These are phyloP conservation scores for Cryptosporidium ubiquitum DNA, from an alignment of 169 alveolate genomes.

Conservation along the genomic window DNA sequence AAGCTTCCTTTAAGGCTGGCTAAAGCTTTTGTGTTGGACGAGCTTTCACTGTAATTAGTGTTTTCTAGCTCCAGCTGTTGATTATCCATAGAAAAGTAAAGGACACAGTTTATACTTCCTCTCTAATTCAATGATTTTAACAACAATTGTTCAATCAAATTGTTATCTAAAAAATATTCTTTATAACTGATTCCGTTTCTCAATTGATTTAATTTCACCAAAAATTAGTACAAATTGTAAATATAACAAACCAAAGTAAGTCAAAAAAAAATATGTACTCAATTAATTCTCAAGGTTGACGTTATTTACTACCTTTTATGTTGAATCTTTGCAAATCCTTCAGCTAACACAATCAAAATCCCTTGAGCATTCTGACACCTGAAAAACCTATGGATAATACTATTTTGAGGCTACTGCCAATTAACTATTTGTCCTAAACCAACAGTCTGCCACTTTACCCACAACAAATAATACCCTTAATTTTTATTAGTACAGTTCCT, in stretches of 20 bases:
- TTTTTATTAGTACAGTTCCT: conserved; percentile 11
- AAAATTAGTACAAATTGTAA: neutral
- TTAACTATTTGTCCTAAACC: conserved; percentile 27
- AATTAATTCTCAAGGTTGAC: conserved; percentile 12
- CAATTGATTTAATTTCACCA: conserved; percentile 17
- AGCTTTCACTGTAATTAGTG: conserved; percentile 62
- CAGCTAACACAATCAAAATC: conserved; percentile 21
- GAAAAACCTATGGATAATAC: conserved; percentile 1
- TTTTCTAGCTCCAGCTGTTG: conserved; percentile 34
- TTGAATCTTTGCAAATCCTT: conserved; percentile 39
- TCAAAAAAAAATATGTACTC: neutral
- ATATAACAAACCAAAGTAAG: conserved; percentile 3
- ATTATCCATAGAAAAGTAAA: conserved; percentile 47
- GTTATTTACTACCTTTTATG: neutral
- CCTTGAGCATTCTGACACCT: conserved; percentile 26
- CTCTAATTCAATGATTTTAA: neutral
- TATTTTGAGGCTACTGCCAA: conserved; percentile 27
- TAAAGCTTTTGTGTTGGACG: neutral
- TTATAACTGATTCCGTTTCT: neutral
- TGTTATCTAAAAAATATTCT: neutral
- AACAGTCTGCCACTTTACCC: conserved; percentile 41
- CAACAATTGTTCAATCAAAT: neutral
- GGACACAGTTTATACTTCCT: neutral
- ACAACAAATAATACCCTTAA: conserved; percentile 24
- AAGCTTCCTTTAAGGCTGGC: conserved; percentile 11